Base-by-base conservation (phyloP, 2,329 filamentous ascomycete species). In the Dactylellina leptospora region DNA sequence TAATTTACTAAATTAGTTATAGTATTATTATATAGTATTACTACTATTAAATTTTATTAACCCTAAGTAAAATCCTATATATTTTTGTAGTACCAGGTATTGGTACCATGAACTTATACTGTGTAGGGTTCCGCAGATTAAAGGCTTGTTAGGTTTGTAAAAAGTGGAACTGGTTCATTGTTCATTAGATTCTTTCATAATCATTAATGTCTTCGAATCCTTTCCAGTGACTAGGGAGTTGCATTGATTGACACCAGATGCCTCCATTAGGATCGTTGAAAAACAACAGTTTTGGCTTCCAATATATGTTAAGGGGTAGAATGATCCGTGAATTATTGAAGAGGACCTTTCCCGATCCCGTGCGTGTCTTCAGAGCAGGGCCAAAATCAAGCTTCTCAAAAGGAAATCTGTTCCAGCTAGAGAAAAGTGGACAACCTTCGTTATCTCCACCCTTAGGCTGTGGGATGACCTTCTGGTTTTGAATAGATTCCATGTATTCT, bases 211-310 rank as follows among this genome's bases (percentile, higher is more conserved):
- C 55, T 3, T 42, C 48, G 36, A 61, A 69, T 2, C 55, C 63
- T 16, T 50, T 55, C 63, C 55, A 69, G 36, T 69, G 55, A 33
- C 48, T 55, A 5, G 55, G 48, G 13, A 60, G 38, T 25, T 61
- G 48, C 55, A 69, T 69, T 3, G 42, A 47, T n/a, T 69, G 63
- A 4, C 54, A 60, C 63, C 63, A 69, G 10, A 69, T 36, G 1
- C 63, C 63, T 38, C 63, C 63, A 22, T 54, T 25, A 0, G 47
- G 2, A 30, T 69, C 63, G 27, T 51, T 58, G 9, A 69, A 55
- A 9, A 61, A 54, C 4, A 55, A 27, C 18, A 69, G 10, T 20
- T 55, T 69, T 9, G 63, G 55, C 11, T 69, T 69, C 63, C 54
- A 55, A 23, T 1, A 22, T 5, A 69, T 55, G 16, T 69, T 61